Evolutionary conservation across 495 filamentous ascomycete species (phyloP), one percentile per base, ranked within the genome.

Genomic region (Pyrenula aspistea): DNA sequence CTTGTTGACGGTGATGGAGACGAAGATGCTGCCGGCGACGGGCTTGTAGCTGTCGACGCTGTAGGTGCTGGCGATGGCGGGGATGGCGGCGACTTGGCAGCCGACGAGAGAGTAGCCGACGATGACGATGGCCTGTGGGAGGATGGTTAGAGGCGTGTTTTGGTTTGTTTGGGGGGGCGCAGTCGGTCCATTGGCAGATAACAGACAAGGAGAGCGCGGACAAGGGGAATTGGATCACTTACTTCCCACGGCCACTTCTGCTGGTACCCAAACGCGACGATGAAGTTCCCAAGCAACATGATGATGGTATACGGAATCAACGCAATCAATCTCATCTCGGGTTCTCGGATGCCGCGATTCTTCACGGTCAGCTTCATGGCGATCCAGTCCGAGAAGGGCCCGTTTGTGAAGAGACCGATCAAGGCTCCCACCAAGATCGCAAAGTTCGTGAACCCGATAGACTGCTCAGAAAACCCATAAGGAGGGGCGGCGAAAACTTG

Each of bases 21-120:
- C 80, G 58, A 84, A 75, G 63, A 84, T 78, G 53, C 79, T 77
- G 12, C 79, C 79, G 0, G 81, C 70, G 48, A 83, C 72, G 24
- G 76, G 76, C 58, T 82, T 84, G 66, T 88, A 86, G 54, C 73
- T 78, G 60, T 87, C 83, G 24, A 87, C 77, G 2, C 78, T 80
- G 55, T 73, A 73, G 15, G 72, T 74, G 22, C 65, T 67, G 20
- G 61, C 56, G 50, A 75, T 74, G 20, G 81, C 74, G 1, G 81
- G 77, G 12, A 87, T 60, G 0, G 79, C 81, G 12, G 82, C 73
- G 24, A 81, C 77, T 62, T 82, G 76, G 25, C 85, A 71, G 2
- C 80, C 82, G 0, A 78, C 70, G 42, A 73, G 71, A 11, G 74
- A 73, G 62, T 81, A 76, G 1, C 82, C 76, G 57, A 79, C 67